Conservation (phyloP, 108 stramenopile species). For the Nitzschia putrida region DNA sequence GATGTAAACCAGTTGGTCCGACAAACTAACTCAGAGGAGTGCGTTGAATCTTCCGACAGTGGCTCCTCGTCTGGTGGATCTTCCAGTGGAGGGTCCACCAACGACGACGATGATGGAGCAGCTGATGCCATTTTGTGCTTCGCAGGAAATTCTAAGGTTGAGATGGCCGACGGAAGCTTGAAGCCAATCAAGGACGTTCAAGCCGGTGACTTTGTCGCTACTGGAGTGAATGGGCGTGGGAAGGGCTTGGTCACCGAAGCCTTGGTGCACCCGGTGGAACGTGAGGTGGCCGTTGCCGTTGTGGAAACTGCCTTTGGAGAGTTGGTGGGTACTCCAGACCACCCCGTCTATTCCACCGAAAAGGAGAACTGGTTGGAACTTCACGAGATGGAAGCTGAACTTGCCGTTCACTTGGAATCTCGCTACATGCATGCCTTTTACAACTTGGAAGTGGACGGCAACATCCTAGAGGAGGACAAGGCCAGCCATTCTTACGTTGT, state of each 20-base stretch:
- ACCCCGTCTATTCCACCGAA: slow-evolving; percentile 20
- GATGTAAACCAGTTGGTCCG: slow-evolving; percentile 18
- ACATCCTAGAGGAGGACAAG: not conserved
- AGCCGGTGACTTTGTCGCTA: slow-evolving; percentile 26
- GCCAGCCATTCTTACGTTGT: slow-evolving; percentile 35
- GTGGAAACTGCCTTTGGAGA: slow-evolving; percentile 25
- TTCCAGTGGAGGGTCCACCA: not conserved
- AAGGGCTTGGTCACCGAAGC: slow-evolving; percentile 28
- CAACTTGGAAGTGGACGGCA: slow-evolving; percentile 42
- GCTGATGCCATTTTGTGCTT: slow-evolving; percentile 31
- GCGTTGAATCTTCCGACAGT: slow-evolving; percentile 3
- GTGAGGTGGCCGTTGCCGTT: slow-evolving; percentile 14
- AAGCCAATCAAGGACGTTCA: slow-evolving; percentile 15
- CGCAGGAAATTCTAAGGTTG: slow-evolving; percentile 14
- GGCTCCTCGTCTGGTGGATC: not conserved
- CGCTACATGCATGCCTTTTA: slow-evolving; percentile 32
- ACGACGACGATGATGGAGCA: slow-evolving; percentile 5
- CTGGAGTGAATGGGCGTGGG: slow-evolving; percentile 18
- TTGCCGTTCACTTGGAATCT: slow-evolving; percentile 15
- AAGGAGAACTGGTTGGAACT: slow-evolving; percentile 26
- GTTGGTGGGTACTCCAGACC: slow-evolving; percentile 34
- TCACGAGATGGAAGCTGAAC: not conserved
- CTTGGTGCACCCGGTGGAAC: slow-evolving; percentile 22
- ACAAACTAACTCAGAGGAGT: slow-evolving; percentile 34
- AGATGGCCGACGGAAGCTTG: slow-evolving; percentile 35